Conservation (phyloP, 345 rosid genomes). For the Boechera divaricarpa region DNA sequence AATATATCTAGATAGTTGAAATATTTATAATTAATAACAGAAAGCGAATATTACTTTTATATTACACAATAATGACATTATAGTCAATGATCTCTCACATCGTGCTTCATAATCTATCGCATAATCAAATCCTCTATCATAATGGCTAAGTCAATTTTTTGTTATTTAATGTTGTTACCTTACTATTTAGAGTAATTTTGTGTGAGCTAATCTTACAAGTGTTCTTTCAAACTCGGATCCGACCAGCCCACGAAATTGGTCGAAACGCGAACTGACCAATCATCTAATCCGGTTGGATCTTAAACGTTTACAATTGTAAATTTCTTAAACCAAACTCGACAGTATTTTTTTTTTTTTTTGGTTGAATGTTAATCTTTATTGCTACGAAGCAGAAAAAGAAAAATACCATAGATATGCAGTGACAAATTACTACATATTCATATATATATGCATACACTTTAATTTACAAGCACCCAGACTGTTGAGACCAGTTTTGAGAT, state of each 20-base stretch:
- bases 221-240: neutral
- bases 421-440: too few species aligned
- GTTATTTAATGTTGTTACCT: conserved; percentile 10
- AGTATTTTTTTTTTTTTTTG: too few species aligned
- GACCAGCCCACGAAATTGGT: neutral
- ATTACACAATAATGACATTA: conserved; percentile 15
- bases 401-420: too few species aligned
- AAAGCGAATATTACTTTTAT: neutral
- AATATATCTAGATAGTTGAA: conserved; percentile 27
- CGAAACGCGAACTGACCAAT: neutral
- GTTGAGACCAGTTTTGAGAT: conserved; percentile 58
- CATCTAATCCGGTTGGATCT: too few species aligned
- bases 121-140: conserved; percentile 15
- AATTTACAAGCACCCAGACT: too few species aligned
- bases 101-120: conserved; percentile 34
- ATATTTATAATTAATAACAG: neutral
- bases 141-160: conserved; percentile 24
- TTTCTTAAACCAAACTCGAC: neutral
- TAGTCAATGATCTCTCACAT: conserved; percentile 34
- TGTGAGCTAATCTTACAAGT: neutral
- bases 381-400: too few species aligned
- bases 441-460: too few species aligned
- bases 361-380: too few species aligned
- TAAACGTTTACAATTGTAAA: neutral
- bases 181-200: neutral